These are phyloP conservation scores for Trametes elegans DNA, from an alignment of 768 basidiomycete species.

Conservation along the genomic window DNA sequence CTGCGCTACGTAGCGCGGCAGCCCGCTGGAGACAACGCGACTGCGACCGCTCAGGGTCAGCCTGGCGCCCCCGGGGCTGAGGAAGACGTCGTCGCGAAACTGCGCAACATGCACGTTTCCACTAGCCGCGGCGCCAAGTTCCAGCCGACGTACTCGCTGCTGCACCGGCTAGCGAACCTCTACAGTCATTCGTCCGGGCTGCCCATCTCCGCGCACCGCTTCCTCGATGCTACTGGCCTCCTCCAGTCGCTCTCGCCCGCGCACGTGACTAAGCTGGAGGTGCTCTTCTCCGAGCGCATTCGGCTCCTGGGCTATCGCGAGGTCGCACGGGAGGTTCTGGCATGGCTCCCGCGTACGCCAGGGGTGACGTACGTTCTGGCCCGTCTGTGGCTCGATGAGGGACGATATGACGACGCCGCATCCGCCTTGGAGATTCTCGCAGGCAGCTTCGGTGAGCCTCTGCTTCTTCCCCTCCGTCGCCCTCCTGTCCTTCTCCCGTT, in stretches of 20 bases:
- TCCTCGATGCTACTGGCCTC: constrained; percentile 64
- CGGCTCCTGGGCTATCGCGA: constrained; percentile 60
- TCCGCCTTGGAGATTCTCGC: constrained; percentile 70
- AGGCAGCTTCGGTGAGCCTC: constrained; percentile 65
- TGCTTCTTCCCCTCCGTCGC: not conserved
- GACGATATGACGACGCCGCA: constrained; percentile 73
- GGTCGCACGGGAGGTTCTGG: constrained; percentile 61
- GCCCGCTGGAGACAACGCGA: constrained; percentile 45
- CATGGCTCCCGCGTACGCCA: constrained; percentile 78
- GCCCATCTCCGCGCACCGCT: constrained; percentile 63
- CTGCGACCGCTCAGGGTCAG: constrained; percentile 31
- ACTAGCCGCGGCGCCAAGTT: constrained; percentile 33
- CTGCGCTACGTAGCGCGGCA: constrained; percentile 60
- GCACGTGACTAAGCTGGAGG: constrained; percentile 64
- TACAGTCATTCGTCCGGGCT: constrained; percentile 47
- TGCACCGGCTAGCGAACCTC: constrained; percentile 60
- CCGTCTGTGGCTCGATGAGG: constrained; percentile 61
- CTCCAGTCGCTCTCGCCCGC: constrained; percentile 69
- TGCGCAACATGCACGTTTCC: constrained; percentile 71
- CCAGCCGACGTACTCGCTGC: constrained; percentile 56
- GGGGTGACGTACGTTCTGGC: constrained; percentile 73
- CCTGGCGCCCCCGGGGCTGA: constrained; percentile 36
- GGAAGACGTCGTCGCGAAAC: constrained; percentile 60
- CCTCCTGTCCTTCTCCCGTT: not conserved
- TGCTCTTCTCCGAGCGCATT: constrained; percentile 69